A percentile compares a stretch with the other conserved stretches of the same genome.
These are phyloP conservation scores for Irpex rosettiformis DNA, from an alignment of 1,284 basidiomycete genomes.

Conservation along the genomic window DNA sequence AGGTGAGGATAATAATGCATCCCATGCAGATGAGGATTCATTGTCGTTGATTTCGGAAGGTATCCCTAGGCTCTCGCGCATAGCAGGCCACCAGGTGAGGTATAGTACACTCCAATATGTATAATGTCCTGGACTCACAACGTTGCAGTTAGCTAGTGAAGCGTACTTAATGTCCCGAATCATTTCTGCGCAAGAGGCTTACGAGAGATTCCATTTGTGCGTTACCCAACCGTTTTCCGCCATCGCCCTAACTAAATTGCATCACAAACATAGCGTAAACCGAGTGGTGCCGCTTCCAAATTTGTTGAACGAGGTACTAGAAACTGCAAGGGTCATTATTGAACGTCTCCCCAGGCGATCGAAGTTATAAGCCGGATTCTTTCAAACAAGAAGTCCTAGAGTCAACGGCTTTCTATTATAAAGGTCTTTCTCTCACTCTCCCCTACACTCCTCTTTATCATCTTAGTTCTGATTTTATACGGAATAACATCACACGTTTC, in stretches of 20 bases:
- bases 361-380: too few species aligned
- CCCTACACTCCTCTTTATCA: too few species aligned
- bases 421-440: too few species aligned
- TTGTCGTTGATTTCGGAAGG: constrained; percentile 27
- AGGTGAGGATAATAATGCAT: constrained; percentile 35
- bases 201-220: constrained; percentile 66
- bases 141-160: constrained; percentile 61
- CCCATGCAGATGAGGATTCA: neutral
- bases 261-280: constrained; percentile 4
- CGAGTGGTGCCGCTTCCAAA: constrained; percentile 2
- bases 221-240: too few species aligned
- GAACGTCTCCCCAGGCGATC: neutral
- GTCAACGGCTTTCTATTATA: too few species aligned
- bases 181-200: constrained; percentile 61
- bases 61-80: constrained; percentile 52
- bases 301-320: neutral
- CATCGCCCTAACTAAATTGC: neutral
- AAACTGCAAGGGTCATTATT: neutral
- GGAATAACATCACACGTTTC: too few species aligned
- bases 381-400: too few species aligned
- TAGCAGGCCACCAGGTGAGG: constrained; percentile 59
- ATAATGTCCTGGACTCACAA: too few species aligned
- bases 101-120: neutral
- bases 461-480: too few species aligned
- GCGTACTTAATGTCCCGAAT: constrained; percentile 66